phyloP scores from a whole-genome alignment of 2,329 filamentous ascomycete genomes.

The Monosporascus sp. region DNA sequence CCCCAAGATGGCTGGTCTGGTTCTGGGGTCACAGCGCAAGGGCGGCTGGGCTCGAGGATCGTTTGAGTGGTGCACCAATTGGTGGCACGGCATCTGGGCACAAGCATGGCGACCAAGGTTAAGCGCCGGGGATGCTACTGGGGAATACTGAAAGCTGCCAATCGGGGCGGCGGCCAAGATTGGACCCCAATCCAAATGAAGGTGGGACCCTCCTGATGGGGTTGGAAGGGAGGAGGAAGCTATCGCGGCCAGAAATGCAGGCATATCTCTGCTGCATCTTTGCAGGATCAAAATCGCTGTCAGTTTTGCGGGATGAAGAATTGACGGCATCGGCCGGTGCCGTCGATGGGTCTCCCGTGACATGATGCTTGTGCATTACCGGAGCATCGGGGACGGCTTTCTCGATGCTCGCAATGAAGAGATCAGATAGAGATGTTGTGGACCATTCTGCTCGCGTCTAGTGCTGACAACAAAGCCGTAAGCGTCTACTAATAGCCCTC shows the following conservation, averaged over 20 bases:
- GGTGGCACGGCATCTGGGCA: slow-evolving; percentile 6
- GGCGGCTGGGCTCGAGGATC: slow-evolving; percentile 6
- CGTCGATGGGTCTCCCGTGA: not conserved
- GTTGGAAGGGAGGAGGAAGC: not conserved
- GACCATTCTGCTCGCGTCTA: too few species aligned
- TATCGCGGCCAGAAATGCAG: not conserved
- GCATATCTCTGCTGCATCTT: not conserved
- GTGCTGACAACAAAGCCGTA: too few species aligned
- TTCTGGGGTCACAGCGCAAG: slow-evolving; percentile 9
- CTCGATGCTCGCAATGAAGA: too few species aligned
- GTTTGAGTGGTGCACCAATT: slow-evolving; percentile 1
- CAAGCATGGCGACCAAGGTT: not conserved
- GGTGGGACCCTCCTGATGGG: too few species aligned
- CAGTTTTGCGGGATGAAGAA: not conserved
- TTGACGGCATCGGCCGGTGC: not conserved
- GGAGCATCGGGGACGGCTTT: too few species aligned
- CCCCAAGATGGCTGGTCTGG: slow-evolving; percentile 6
- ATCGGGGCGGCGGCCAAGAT: too few species aligned
- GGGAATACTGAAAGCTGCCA: too few species aligned
- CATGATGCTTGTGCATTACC: not conserved
- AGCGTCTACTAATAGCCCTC: too few species aligned
- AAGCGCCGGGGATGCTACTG: not conserved
- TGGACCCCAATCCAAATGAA: too few species aligned
- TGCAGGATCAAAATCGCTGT: too few species aligned
- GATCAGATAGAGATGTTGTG: too few species aligned